Conservation (phyloP, 495 filamentous ascomycete genomes). For the Saxophila tyrrhenica region DNA sequence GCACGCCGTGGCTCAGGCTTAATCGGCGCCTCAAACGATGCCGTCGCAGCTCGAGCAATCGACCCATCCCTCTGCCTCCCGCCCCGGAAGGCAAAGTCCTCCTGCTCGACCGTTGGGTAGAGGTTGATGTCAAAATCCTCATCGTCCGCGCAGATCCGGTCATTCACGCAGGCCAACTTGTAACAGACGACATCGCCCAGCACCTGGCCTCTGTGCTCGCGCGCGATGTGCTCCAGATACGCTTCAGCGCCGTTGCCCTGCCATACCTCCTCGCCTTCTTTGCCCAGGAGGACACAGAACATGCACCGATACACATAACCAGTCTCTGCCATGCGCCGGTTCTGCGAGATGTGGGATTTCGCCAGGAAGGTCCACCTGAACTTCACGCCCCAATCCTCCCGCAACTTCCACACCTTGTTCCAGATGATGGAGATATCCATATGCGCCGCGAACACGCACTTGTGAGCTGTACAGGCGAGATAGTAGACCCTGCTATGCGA, state of each 20-base stretch:
- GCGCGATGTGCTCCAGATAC: constrained; percentile 13
- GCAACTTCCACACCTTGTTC: not conserved
- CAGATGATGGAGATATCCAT: constrained; percentile 6
- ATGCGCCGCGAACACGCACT: constrained; percentile 10
- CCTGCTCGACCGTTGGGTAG: constrained; percentile 1
- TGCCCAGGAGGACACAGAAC: constrained; percentile 13
- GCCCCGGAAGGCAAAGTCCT: not conserved
- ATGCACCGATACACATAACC: constrained; percentile 14
- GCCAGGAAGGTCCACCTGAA: constrained; percentile 15
- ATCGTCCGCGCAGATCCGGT: constrained; percentile 7
- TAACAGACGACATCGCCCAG: constrained; percentile 8
- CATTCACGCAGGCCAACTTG: constrained; percentile 5
- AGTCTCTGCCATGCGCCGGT: constrained; percentile 1
- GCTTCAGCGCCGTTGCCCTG: constrained; percentile 4
- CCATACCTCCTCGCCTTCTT: no score
- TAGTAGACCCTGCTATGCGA: constrained; percentile 3
- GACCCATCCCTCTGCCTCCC: constrained; percentile 1
- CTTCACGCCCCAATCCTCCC: constrained; percentile 5
- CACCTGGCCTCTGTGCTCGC: constrained; percentile 3
- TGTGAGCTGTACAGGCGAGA: constrained; percentile 6
- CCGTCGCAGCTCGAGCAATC: not conserved
- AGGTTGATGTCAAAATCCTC: constrained; percentile 19
- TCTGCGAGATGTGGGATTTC: constrained; percentile 9
- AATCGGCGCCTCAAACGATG: no score
- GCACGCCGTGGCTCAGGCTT: no score